phyloP scores from a whole-genome alignment of 2,329 filamentous ascomycete species.

The Zymoseptoria passerinii region DNA sequence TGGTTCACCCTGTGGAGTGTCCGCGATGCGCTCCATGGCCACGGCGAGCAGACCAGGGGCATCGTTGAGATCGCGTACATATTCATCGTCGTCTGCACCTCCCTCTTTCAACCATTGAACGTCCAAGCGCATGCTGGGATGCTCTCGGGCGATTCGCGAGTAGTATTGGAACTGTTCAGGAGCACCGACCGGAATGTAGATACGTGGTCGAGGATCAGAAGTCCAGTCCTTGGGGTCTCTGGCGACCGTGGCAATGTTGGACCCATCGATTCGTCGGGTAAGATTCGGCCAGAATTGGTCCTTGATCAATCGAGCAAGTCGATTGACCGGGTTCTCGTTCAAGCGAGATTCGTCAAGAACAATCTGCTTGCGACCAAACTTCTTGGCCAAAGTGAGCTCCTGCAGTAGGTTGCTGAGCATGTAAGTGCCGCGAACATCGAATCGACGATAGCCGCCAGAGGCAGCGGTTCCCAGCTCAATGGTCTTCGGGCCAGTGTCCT shows the following conservation, averaged over 20 bases:
- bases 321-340: constrained; percentile 89
- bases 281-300: constrained; percentile 89
- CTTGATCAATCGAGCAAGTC: constrained; percentile 76
- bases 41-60: constrained; percentile 85
- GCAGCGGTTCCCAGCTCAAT: constrained; percentile 75
- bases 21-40: constrained; percentile 62
- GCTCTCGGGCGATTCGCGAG: constrained; percentile 63
- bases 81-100: constrained; percentile 59
- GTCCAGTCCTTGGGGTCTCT: constrained; percentile 95
- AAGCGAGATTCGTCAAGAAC: constrained; percentile 83
- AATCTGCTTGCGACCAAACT: constrained; percentile 81
- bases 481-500: constrained; percentile 89
- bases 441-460: constrained; percentile 77
- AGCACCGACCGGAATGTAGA: constrained; percentile 78
- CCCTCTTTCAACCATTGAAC: constrained; percentile 66
- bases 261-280: constrained; percentile 82
- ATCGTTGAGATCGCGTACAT: constrained; percentile 73
- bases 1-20: constrained; percentile 60
- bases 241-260: constrained; percentile 76
- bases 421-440: constrained; percentile 91
- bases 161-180: constrained; percentile 91
- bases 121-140: constrained; percentile 78
- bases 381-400: constrained; percentile 85
- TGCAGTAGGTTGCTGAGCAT: constrained; percentile 95
- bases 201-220: constrained; percentile 74